Evolutionary conservation across 495 filamentous ascomycete species (phyloP).

Genomic region (Penicillium salamii): DNA sequence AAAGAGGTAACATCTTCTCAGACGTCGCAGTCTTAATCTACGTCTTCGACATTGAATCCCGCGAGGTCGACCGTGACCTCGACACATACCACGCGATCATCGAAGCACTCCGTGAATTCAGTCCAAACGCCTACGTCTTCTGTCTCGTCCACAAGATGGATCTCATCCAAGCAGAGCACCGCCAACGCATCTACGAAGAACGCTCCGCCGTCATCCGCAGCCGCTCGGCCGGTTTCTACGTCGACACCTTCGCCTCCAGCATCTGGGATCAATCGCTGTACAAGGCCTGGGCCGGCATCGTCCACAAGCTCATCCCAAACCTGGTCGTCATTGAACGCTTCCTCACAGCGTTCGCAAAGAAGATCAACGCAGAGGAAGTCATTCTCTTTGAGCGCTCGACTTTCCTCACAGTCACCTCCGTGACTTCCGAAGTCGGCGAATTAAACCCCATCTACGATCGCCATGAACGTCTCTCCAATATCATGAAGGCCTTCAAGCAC

Average conservation of each 20-base stretch:
- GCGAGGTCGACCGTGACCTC: conserved; percentile 87
- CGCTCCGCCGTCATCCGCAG: conserved; percentile 68
- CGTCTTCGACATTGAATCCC: conserved; percentile 96
- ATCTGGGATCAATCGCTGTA: conserved; percentile 99
- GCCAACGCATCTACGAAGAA: conserved; percentile 78
- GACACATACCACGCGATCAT: conserved; percentile 86
- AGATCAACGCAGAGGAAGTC: conserved; percentile 89
- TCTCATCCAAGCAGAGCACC: conserved; percentile 76
- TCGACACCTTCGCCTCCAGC: conserved; percentile 81
- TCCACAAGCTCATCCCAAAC: conserved; percentile 94
- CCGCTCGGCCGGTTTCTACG: conserved; percentile 67
- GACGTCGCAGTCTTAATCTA: conserved; percentile 97
- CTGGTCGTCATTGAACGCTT: conserved; percentile 84
- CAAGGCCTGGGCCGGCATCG: conserved; percentile 95
- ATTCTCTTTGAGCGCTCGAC: conserved; percentile 94
- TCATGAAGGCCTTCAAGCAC: conserved; percentile 97
- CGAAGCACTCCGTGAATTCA: conserved; percentile 78
- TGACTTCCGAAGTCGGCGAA: conserved; percentile 67
- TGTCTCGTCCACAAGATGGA: conserved; percentile 98
- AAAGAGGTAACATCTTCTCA: conserved; percentile 92
- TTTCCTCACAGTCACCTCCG: conserved; percentile 87
- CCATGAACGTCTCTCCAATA: conserved; percentile 91
- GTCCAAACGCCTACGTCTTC: conserved; percentile 80
- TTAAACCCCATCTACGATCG: conserved; percentile 86
- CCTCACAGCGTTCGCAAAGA: conserved; percentile 69